These are phyloP conservation scores for Kluyveromyces marxianus DNA, from an alignment of 1,139 yeast genomes.

Conservation along the genomic window DNA sequence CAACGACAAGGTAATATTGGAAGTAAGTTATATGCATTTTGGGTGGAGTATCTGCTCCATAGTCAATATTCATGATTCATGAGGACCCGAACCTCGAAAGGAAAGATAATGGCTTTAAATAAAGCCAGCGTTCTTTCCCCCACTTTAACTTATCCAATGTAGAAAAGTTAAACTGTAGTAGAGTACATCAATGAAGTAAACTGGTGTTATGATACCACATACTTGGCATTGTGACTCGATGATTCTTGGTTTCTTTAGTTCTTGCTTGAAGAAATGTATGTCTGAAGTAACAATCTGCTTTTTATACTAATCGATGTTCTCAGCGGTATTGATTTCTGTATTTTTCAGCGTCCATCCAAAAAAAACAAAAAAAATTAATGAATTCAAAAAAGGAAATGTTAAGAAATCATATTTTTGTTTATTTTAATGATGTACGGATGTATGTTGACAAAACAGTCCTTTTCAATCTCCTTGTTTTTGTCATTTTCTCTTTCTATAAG, in stretches of 20 bases:
- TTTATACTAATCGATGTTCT: background rate
- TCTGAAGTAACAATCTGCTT: background rate
- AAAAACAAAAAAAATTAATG: background rate
- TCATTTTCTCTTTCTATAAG: too few species aligned
- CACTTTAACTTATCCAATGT: slow-evolving; percentile 8
- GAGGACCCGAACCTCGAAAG: slow-evolving; percentile 72
- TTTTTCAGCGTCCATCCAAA: background rate
- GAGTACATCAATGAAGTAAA: slow-evolving; percentile 2
- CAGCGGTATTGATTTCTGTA: background rate
- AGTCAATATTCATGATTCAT: slow-evolving; percentile 20
- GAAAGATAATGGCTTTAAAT: background rate
- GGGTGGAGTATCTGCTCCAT: background rate
- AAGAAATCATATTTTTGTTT: too few species aligned
- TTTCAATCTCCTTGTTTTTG: too few species aligned
- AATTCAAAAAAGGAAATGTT: too few species aligned
- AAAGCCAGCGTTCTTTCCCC: slow-evolving; percentile 3
- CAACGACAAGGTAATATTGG: slow-evolving; percentile 41
- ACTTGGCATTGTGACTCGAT: slow-evolving; percentile 47
- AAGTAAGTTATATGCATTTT: background rate
- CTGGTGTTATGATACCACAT: slow-evolving; percentile 31
- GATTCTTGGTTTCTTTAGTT: slow-evolving; percentile 1
- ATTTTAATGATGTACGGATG: too few species aligned
- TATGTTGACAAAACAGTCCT: too few species aligned
- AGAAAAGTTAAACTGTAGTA: slow-evolving; percentile 3
- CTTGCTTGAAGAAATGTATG: background rate